Base-by-base conservation (phyloP, 495 filamentous ascomycete genomes). In the Trichocladium uniseriatum region DNA sequence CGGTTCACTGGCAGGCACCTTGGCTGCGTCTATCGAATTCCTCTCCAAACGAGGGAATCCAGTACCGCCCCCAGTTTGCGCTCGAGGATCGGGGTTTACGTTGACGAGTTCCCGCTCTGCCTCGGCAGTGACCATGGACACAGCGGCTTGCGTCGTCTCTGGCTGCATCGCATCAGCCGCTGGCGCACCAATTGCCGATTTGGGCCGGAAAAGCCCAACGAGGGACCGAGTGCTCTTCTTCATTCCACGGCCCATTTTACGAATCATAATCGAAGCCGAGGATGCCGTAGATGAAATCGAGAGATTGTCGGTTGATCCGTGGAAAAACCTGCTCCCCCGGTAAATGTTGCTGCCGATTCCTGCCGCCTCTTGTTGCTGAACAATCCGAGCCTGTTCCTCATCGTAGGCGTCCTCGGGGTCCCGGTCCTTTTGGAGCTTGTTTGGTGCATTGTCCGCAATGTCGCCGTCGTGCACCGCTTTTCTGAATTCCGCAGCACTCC, bases 231-330 rank as follows among this genome's bases (percentile, higher is more conserved):
- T 84, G 15, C 85, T 82, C 66, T 87, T 90, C 78, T 95, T 99
- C 83, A 96, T 84, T 18, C 94, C 90, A 51, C 87, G 86, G 57
- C 92, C 94, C 94, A 99, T 97, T 74, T 99, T 99, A 24, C 92
- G 81, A 60, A 99, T 90, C 92, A 99, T 99, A 54, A 99, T 84
- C 31, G 94, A 97, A 20, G 92, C 92, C 18, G 92, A 99, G 6
- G 94, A 97, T 24, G 92, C 92, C 15, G 92, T 97, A 11, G 94
- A 97, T 5, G 91, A 96, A 46, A 99, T 89, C 3, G 94, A 97
- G 14, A 99, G 65, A 52, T 97, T 95, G 69, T 99, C 92, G 7
- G 89, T 97, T 24, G 92, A 98, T 20, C 89, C 86, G 19, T 82
- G 76, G 65, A 96, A 96, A 51, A 91, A 78, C 52, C 83, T 81